A percentile compares a stretch with the other conserved stretches of the same genome.
Evolutionary conservation across 2,329 filamentous ascomycete genomes (phyloP).

Genomic region (Alternaria novae-zelandiae): DNA sequence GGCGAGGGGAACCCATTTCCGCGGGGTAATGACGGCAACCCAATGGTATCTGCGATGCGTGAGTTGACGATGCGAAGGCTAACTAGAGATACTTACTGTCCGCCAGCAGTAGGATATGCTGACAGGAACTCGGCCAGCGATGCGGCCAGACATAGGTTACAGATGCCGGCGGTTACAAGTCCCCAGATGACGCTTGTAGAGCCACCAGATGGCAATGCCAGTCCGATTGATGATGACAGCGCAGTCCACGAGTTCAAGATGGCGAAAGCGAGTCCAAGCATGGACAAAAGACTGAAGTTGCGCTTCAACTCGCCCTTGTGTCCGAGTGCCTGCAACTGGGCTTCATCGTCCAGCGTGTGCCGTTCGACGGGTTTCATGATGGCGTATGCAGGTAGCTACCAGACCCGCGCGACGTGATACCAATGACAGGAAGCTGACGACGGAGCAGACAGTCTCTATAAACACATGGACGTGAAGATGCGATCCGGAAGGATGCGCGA

Average conservation of each 20-base stretch:
- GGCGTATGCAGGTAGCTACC: neutral
- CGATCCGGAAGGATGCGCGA: neutral
- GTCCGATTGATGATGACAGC: constrained; percentile 62
- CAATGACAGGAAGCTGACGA: no score
- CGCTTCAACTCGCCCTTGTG: constrained; percentile 65
- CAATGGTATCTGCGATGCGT: constrained; percentile 66
- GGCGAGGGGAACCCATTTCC: constrained; percentile 65
- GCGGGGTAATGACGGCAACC: constrained; percentile 70
- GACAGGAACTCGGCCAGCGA: constrained; percentile 75
- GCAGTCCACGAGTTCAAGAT: constrained; percentile 71
- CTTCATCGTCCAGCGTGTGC: constrained; percentile 40
- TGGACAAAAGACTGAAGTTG: constrained; percentile 64
- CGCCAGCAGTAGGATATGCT: constrained; percentile 61
- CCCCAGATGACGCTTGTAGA: constrained; percentile 77
- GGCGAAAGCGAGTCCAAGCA: constrained; percentile 68
- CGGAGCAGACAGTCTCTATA: neutral
- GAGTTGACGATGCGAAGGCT: constrained; percentile 23
- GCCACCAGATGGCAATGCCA: constrained; percentile 74
- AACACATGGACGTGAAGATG: neutral
- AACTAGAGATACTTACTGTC: constrained; percentile 28
- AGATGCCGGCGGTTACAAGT: constrained; percentile 60
- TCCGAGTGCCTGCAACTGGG: constrained; percentile 54
- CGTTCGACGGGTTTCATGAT: constrained; percentile 30
- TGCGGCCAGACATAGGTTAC: constrained; percentile 72
- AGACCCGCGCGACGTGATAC: neutral